Base-by-base conservation (phyloP, 148 eudicot genomes). In the Chenopodium quinoa region DNA sequence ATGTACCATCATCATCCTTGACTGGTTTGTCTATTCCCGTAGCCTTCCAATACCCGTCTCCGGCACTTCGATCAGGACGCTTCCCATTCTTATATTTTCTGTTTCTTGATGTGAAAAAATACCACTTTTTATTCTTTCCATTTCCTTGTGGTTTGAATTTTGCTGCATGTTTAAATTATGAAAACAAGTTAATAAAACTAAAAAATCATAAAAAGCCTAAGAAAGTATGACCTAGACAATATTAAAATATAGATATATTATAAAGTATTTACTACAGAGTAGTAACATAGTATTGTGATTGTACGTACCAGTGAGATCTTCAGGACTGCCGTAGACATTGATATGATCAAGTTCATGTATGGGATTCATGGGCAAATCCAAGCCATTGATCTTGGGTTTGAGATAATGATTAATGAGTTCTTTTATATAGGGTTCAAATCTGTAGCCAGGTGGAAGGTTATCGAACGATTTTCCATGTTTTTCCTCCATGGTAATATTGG, bases 21-120 rank as follows among this genome's bases (percentile, higher is more conserved):
- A 88, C 44, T 9, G 3, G 4, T 54, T 84, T 84, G 46, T 86
- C 89, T 0, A 86, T 83, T 23, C 87, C 91, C 0, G 89, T 86
- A 0, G 91, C 87, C 54, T 88, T 88, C 90, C 90, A 88, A 46
- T 82, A 88, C 0, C 90, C 90, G n/a, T 62, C 46, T 12, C 82
- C 91, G 0, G 89, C 86, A 4, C 64, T 63, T 25, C 90, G 69
- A 17, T 76, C 81, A 2, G 90, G 89, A 1, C 89, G 82, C 0
- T 7, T 54, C 9, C 90, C 90, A 10, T 86, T 84, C 4, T 6
- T 75, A 22, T 88, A 88, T 69, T 88, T 88, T 22, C 82, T 68
- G 3, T 82, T 79, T 29, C 89, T 84, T 14, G 90, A 63, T 1
- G 89, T 82, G 71, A 86, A 88, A 65, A 88, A 88, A 70, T 80